Evolutionary conservation across 352 stramenopile species (phyloP), one percentile per base, ranked within the genome.

Genomic region (Phytophthora pluvialis): DNA sequence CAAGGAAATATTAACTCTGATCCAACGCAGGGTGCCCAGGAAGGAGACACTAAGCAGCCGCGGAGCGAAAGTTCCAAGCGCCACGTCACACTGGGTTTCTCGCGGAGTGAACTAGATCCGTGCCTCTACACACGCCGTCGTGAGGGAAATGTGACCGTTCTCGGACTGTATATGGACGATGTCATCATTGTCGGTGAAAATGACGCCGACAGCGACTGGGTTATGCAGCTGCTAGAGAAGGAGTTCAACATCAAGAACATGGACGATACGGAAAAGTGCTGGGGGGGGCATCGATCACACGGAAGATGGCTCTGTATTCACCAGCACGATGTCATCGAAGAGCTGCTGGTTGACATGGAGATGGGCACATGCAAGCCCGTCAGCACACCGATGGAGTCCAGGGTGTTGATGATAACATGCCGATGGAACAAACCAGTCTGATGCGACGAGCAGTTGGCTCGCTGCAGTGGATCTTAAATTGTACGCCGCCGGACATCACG

Each of bases 131-230:
- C 28, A 10, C 13, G 21, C 4, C 39, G 28, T 8, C 16, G 8
- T 11, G 25, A 45, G 21, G 42, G 18, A 6, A 52, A 35, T 1
- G 18, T 45, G 10, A 13, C 3, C 2, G 11, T 55, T 3, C 16
- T 62, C 21, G 54, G 54, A 1, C 5, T 62, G 3, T 62, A 62
- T 36, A 43, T 62, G 2, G 54, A 53, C 33, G 54, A 54, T 47
- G 32, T 53, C 5, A 31, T 62, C 11, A n/a, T 48, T 7, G 42
- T 62, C 4, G 36, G 32, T 18, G 18, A 62, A 42, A 7, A 35
- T 13, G 13, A 54, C n/a, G 21, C 18, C 12, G 32, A 40, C 12
- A 47, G 43, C 13, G 43, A 53, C 15, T 47, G 32, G 18, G 29
- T 43, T 18, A 61, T 61, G 40, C n/a, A 10, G 5, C 40, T 45